Conservation (phyloP, 371 early-diverging fungal genomes). For the Conidiobolus coronatus region DNA sequence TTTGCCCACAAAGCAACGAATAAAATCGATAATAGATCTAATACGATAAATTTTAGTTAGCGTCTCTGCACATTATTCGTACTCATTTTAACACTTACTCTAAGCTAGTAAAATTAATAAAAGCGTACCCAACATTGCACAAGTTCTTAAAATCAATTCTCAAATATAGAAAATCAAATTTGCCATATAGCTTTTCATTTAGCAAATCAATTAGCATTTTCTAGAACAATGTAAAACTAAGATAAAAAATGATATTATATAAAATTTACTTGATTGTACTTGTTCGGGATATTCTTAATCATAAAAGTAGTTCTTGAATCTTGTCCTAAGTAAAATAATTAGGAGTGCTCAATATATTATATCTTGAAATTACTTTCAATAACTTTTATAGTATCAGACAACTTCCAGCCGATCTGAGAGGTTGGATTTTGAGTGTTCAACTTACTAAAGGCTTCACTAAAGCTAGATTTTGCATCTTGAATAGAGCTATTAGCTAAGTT, state of each 20-base stretch:
- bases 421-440: too few species aligned
- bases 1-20: conserved; percentile 51
- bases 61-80: neutral
- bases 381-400: too few species aligned
- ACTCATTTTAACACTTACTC: conserved; percentile 12
- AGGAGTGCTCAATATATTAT: too few species aligned
- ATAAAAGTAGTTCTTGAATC: conserved; percentile 69
- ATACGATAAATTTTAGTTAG: neutral
- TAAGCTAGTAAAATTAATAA: conserved; percentile 59
- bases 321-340: neutral
- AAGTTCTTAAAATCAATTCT: conserved; percentile 76
- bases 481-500: too few species aligned
- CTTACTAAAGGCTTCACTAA: too few species aligned
- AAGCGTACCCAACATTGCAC: conserved; percentile 76
- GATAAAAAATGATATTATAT: neutral
- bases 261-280: conserved; percentile 36
- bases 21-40: conserved; percentile 42
- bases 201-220: conserved; percentile 57
- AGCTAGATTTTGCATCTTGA: too few species aligned
- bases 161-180: conserved; percentile 72
- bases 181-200: conserved; percentile 45
- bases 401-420: too few species aligned
- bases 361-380: too few species aligned
- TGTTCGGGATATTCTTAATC: conserved; percentile 85
- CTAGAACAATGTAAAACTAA: conserved; percentile 10